Percentiles rank a stretch among this genome's conserved stretches.
phyloP scores from a whole-genome alignment of 768 basidiomycete genomes.

The Cystoderma amianthinum region DNA sequence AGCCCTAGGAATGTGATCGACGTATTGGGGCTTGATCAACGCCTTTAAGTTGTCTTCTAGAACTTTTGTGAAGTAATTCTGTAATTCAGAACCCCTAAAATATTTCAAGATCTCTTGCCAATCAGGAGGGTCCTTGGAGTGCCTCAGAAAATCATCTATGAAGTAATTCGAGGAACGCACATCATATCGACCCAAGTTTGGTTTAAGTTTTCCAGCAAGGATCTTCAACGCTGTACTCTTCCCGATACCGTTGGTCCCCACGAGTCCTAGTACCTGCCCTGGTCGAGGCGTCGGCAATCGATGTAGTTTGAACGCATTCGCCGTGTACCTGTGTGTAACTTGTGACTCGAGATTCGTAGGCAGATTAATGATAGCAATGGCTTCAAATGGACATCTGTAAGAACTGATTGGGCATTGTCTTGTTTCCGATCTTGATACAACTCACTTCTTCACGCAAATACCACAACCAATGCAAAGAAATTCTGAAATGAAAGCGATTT shows the following conservation, averaged over 20 bases:
- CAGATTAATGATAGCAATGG: constrained; percentile 97
- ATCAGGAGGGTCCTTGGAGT: constrained; percentile 84
- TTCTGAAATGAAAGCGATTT: constrained; percentile 98
- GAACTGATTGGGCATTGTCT: neutral
- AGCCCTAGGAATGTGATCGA: constrained; percentile 95
- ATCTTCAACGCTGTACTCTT: constrained; percentile 98
- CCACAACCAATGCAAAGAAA: constrained; percentile 99
- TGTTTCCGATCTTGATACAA: constrained; percentile 7
- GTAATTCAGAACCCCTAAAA: constrained; percentile 96
- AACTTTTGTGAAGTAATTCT: constrained; percentile 99
- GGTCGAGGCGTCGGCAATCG: constrained; percentile 95
- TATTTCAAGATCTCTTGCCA: constrained; percentile 99
- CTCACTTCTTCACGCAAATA: constrained; percentile 99
- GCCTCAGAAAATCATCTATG: no score
- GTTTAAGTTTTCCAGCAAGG: constrained; percentile 94
- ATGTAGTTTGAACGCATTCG: constrained; percentile 98
- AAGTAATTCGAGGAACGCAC: constrained; percentile 50
- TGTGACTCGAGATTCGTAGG: constrained; percentile 94
- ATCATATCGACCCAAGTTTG: constrained; percentile 95
- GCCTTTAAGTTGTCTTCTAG: constrained; percentile 98
- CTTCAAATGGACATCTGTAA: constrained; percentile 94
- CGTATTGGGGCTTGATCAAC: constrained; percentile 99
- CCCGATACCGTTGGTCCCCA: constrained; percentile 99
- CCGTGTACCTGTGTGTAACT: constrained; percentile 97
- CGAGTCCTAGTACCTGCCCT: constrained; percentile 96